Evolutionary conservation across 306 rosid genomes (phyloP), one percentile per base, ranked within the genome.

Genomic region (Ammopiptanthus mongolicus): DNA sequence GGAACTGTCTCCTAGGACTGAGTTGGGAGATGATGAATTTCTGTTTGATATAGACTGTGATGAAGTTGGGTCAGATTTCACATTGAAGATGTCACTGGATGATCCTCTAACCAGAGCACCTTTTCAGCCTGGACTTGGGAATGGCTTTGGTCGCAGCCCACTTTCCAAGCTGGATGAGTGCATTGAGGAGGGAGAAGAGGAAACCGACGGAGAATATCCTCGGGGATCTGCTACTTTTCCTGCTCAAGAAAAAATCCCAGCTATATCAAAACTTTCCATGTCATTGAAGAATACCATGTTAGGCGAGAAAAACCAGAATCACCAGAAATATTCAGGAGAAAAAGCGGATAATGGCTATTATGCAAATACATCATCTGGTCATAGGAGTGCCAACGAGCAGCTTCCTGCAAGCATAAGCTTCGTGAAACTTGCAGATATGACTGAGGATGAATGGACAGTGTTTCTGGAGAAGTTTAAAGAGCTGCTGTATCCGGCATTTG

Each of bases 371-470:
- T 95, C 97, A 63, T 86, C 91, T 55, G 97, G 92, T 15, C 97
- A 90, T 66, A 71, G 89, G 86, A 95, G 99, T 76, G 97, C 98
- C 14, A 92, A 84, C 19, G 99, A 95, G 87, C 97, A 92, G 78
- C 96, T 95, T 78, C 97, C 96, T 57, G 81, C 97, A 18, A 92
- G 99, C 83, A 55, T 65, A 68, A 87, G 89, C 85, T 95, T 95
- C 71, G 92, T 95, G 79, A 87, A 86, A 76, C 78, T 95, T 39
- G 97, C 90, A 8, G 96, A 92, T 65, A 84, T 92, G 97, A 82
- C 69, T 0, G 97, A 92, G 17, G 97, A 89, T 46, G 88, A 87
- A n/a, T 95, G 99, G 99, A 34, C 73, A 41, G 72, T 81, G 76
- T 95, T 90, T 84, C 88, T 86, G 41, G 93, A 90, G 74, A 92